These are phyloP conservation scores for Acanthamoeba polyphaga DNA, from an alignment of 208 protist species.

Conservation along the genomic window DNA sequence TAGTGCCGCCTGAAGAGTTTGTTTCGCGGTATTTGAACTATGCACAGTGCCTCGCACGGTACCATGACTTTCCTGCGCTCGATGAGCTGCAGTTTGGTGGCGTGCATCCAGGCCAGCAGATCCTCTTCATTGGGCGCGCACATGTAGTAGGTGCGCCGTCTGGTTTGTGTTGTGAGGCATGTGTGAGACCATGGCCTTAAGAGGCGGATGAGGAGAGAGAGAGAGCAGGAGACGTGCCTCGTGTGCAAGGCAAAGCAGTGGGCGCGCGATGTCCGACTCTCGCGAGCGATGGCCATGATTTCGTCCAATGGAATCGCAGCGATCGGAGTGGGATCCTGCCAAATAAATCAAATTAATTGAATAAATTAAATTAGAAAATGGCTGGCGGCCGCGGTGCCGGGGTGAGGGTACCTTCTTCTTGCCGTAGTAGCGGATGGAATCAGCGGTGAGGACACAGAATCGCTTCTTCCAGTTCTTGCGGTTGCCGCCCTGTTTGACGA, in stretches of 20 bases:
- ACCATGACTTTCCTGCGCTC: background rate
- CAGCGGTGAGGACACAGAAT: background rate
- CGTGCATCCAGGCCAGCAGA: background rate
- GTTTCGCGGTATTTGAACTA: too few species aligned
- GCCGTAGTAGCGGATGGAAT: background rate
- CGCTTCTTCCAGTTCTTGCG: constrained; percentile 18
- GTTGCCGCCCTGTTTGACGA: background rate
- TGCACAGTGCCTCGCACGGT: too few species aligned
- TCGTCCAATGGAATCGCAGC: background rate
- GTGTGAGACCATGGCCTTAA: too few species aligned
- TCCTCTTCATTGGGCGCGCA: background rate
- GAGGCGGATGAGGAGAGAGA: too few species aligned
- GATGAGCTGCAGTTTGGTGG: background rate
- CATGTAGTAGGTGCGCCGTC: background rate
- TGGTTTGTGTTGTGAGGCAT: too few species aligned
- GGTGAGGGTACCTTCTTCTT: background rate
- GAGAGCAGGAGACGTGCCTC: background rate
- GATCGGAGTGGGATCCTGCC: background rate
- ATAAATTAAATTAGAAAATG: too few species aligned
- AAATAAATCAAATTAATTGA: too few species aligned
- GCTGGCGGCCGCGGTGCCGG: too few species aligned
- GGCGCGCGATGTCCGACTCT: background rate
- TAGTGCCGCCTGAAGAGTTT: too few species aligned
- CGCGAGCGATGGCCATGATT: background rate
- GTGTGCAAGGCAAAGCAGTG: background rate